Conservation (phyloP, 106 monocot species). For the Platanthera zijinensis region DNA sequence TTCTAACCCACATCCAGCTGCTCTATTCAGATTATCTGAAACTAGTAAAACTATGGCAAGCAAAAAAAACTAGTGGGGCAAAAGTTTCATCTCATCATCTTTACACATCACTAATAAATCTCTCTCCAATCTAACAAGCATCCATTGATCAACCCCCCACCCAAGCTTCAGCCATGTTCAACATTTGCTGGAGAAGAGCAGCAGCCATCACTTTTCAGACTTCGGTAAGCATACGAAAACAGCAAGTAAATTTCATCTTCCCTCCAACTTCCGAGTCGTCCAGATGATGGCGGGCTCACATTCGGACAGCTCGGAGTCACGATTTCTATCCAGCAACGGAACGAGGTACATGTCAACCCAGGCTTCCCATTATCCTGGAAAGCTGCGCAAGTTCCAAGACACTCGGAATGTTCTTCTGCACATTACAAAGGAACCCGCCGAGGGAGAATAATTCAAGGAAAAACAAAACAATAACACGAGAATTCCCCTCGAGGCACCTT, state of each 20-base stretch:
- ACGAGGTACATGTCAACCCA: background rate
- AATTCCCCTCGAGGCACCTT: background rate
- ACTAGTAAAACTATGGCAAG: too few species aligned
- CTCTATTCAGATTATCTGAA: too few species aligned
- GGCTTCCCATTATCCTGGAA: conserved; percentile 2
- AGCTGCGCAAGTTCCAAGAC: background rate
- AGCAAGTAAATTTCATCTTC: background rate
- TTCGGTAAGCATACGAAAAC: background rate
- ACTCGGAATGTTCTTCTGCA: background rate
- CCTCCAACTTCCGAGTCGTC: background rate
- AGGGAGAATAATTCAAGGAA: background rate
- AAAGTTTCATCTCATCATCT: background rate
- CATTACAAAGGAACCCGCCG: conserved; percentile 2
- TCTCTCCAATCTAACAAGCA: background rate
- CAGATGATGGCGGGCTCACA: background rate
- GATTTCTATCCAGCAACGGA: background rate
- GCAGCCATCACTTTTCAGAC: background rate
- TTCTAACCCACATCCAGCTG: too few species aligned
- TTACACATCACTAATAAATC: conserved; percentile 1
- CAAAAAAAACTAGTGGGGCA: too few species aligned
- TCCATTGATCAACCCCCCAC: too few species aligned
- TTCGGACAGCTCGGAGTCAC: background rate
- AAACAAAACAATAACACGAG: background rate
- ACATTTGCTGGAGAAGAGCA: too few species aligned
- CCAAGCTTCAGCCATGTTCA: too few species aligned